phyloP scores from a whole-genome alignment of 495 filamentous ascomycete genomes.

The Talaromyces stipitatus region DNA sequence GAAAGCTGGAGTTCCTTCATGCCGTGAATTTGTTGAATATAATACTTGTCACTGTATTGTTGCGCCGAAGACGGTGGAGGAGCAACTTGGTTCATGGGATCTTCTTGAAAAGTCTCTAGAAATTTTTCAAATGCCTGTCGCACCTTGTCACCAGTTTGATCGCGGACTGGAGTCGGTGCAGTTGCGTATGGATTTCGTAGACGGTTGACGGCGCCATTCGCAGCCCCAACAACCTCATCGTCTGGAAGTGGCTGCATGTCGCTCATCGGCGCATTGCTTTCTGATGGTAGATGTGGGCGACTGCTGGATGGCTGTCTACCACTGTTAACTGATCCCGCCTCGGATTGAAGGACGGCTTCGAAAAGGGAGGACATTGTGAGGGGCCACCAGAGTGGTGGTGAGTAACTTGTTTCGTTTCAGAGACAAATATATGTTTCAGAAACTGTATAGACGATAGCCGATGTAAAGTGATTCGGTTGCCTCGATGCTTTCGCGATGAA shows the following conservation, averaged over 20 bases:
- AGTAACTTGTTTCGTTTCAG: background rate
- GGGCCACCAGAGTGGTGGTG: slow-evolving; percentile 18
- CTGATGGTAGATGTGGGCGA: slow-evolving; percentile 35
- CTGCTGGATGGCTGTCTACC: slow-evolving; percentile 33
- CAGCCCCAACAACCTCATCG: slow-evolving; percentile 51
- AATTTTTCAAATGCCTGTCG: slow-evolving; percentile 82
- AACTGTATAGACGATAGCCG: background rate
- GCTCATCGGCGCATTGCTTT: slow-evolving; percentile 49
- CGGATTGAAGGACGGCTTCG: slow-evolving; percentile 44
- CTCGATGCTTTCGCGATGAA: background rate
- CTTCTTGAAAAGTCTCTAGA: slow-evolving; percentile 78
- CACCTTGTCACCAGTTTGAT: slow-evolving; percentile 77
- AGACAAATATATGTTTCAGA: background rate
- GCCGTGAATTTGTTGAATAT: slow-evolving; percentile 90
- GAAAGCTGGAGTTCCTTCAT: slow-evolving; percentile 81
- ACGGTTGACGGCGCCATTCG: slow-evolving; percentile 48
- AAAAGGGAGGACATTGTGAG: slow-evolving; percentile 44
- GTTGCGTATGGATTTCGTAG: slow-evolving; percentile 52
- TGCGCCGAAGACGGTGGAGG: slow-evolving; percentile 67
- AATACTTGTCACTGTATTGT: slow-evolving; percentile 78
- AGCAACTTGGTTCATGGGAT: slow-evolving; percentile 49
- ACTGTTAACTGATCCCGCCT: slow-evolving; percentile 35
- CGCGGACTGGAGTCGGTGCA: slow-evolving; percentile 75
- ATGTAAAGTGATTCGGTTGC: background rate
- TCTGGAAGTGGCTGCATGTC: slow-evolving; percentile 49